Percentiles rank a stretch among this genome's conserved stretches.
phyloP scores from a whole-genome alignment of 305 asterid species.

The Striga hermonthica region DNA sequence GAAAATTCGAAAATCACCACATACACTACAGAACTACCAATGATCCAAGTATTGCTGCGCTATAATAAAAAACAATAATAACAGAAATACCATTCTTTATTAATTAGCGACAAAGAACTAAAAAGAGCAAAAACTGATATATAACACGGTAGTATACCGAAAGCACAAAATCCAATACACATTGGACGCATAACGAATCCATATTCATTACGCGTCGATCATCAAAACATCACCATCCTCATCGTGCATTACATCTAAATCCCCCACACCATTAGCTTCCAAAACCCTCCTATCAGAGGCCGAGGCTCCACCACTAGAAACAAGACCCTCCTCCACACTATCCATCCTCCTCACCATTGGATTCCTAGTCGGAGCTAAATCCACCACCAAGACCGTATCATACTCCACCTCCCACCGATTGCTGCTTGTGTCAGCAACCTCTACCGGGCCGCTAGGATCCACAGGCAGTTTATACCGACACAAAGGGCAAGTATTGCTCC shows the following conservation, averaged over 20 bases:
- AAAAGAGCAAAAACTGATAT: not conserved
- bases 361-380: constrained; percentile 25
- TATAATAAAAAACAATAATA: not conserved
- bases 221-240: constrained; percentile 67
- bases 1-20: constrained; percentile 22
- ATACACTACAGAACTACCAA: not conserved
- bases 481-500: constrained; percentile 57
- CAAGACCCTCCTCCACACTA: constrained; percentile 24
- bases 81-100: not conserved
- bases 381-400: constrained; percentile 24
- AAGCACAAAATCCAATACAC: constrained; percentile 18
- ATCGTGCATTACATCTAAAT: constrained; percentile 41
- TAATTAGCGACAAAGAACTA: constrained; percentile 20
- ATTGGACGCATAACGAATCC: constrained; percentile 18
- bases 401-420: constrained; percentile 24
- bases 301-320: constrained; percentile 24
- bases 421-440: constrained; percentile 11
- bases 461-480: constrained; percentile 50
- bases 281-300: constrained; percentile 27
- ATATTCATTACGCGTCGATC: constrained; percentile 45
- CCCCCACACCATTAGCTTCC: constrained; percentile 22
- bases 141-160: constrained; percentile 26
- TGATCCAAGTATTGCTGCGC: constrained; percentile 5
- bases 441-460: constrained; percentile 25
- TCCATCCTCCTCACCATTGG: constrained; percentile 20